These are phyloP conservation scores for Tricholoma sp. DNA, from an alignment of 768 basidiomycete species.

Conservation along the genomic window DNA sequence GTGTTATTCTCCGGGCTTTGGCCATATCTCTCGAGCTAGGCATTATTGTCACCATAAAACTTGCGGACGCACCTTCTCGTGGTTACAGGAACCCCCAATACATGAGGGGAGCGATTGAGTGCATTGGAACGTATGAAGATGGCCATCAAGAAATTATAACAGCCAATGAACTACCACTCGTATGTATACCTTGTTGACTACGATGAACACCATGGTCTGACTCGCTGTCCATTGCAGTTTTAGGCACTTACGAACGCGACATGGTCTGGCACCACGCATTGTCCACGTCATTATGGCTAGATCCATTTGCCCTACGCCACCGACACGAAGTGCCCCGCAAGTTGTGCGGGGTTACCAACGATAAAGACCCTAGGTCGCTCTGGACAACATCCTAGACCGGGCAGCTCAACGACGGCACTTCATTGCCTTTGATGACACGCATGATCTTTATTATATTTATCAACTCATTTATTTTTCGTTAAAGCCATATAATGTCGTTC, in stretches of 20 bases:
- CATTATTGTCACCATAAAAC: slow-evolving; percentile 27
- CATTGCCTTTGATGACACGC: too few species aligned
- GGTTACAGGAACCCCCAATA: neutral
- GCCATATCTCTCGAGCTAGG: slow-evolving; percentile 36
- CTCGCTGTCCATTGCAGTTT: neutral
- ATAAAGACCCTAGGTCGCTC: neutral
- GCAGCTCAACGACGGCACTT: too few species aligned
- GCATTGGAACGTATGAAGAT: slow-evolving; percentile 7
- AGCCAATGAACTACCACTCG: neutral
- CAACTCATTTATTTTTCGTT: too few species aligned
- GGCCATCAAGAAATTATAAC: slow-evolving; percentile 8
- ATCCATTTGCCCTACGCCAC: neutral
- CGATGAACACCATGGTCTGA: too few species aligned
- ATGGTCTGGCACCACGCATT: neutral
- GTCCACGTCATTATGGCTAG: neutral
- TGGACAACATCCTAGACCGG: neutral
- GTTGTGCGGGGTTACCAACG: neutral
- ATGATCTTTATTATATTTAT: too few species aligned
- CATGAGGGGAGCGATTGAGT: slow-evolving; percentile 8
- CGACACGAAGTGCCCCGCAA: neutral
- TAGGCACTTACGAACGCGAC: neutral
- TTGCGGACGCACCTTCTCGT: slow-evolving; percentile 13
- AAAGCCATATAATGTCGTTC: too few species aligned
- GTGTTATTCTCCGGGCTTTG: slow-evolving; percentile 32
- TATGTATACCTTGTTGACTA: neutral